Evolutionary conservation across 495 filamentous ascomycete genomes (phyloP), one percentile per base, ranked within the genome.

Genomic region (Friedmanniomyces simplex): DNA sequence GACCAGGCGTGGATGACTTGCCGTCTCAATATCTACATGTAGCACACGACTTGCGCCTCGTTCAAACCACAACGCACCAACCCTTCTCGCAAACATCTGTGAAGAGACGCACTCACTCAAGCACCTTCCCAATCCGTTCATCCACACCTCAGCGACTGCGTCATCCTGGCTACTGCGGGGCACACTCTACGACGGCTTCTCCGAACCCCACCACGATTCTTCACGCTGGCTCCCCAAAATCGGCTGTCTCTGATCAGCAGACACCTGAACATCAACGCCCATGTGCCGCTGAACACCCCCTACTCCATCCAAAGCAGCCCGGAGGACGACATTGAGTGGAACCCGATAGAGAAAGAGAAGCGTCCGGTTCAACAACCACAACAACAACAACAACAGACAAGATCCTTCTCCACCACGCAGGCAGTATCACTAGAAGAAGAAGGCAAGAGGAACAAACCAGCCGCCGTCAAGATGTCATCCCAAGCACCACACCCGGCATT

Each of bases 401-500:
- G 62, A 50, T 51, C 49, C n/a, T 45, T 54, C 49, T 52, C 65
- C 51, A 58, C 63, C 50, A 57, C 63, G 67, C 67, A 14, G 59
- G 63, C 50, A 63, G 57, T 46, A 24, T 61, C 50, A 26, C 64
- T 57, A 11, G 61, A 45, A 52, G 52, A 63, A 63, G 52, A 61
- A 55, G 34, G 42, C 32, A 62, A 68, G 51, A 54, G 50, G 41
- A 60, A 63, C 46, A 55, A 58, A 36, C 26, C 25, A 12, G 25
- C 49, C 7, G 52, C 54, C 24, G 37, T 67, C 71, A 84, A 74
- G 39, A 91, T 93, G 88, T 91, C 88, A 49, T 75, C 73, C 55
- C 90, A 95, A 77, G 73, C 87, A 43, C 75, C 81, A 51, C 90
- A 96, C 69, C 81, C 88, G 56, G 80, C 89, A 37, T 72, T 96